Percentiles rank a stretch among this genome's conserved stretches.
Evolutionary conservation across 805 yeast genomes (phyloP).

Genomic region (Kazachstania viticola): DNA sequence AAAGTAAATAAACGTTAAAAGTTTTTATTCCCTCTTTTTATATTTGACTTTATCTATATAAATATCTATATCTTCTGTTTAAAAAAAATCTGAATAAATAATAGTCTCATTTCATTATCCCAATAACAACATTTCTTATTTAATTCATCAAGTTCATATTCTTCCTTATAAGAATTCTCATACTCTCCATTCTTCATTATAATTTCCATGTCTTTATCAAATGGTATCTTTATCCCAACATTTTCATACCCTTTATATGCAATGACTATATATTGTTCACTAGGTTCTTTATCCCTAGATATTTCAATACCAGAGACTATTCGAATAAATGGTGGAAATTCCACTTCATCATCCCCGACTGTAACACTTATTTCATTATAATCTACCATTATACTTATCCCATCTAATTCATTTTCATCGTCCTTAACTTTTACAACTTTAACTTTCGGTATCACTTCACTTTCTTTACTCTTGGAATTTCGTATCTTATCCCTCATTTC

Average conservation of each 20-base stretch:
- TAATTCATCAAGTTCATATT: slow-evolving; percentile 24
- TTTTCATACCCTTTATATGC: slow-evolving; percentile 90
- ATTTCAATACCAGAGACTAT: slow-evolving; percentile 73
- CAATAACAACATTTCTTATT: slow-evolving; percentile 49
- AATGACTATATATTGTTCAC: slow-evolving; percentile 50
- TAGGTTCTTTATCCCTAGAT: slow-evolving; percentile 36
- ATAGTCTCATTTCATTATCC: slow-evolving; percentile 59
- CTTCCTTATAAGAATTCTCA: background rate
- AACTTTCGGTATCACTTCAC: slow-evolving; percentile 43
- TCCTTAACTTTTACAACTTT: slow-evolving; percentile 60
- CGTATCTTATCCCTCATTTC: slow-evolving; percentile 9
- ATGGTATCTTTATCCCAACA: slow-evolving; percentile 65
- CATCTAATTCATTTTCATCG: slow-evolving; percentile 43
- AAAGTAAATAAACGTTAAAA: no score
- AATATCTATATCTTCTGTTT: no score
- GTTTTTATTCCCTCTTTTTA: no score
- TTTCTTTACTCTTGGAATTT: no score
- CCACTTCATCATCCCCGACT: slow-evolving; percentile 14
- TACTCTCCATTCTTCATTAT: background rate
- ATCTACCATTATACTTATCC: slow-evolving; percentile 53
- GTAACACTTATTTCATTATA: slow-evolving; percentile 34
- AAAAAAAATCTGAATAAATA: slow-evolving; percentile 61
- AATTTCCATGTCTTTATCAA: slow-evolving; percentile 34
- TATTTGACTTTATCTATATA: no score
- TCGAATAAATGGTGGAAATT: slow-evolving; percentile 46